A percentile compares a stretch with the other conserved stretches of the same genome.
phyloP scores from a whole-genome alignment of 1,284 basidiomycete species.

The Puccinia coronata region DNA sequence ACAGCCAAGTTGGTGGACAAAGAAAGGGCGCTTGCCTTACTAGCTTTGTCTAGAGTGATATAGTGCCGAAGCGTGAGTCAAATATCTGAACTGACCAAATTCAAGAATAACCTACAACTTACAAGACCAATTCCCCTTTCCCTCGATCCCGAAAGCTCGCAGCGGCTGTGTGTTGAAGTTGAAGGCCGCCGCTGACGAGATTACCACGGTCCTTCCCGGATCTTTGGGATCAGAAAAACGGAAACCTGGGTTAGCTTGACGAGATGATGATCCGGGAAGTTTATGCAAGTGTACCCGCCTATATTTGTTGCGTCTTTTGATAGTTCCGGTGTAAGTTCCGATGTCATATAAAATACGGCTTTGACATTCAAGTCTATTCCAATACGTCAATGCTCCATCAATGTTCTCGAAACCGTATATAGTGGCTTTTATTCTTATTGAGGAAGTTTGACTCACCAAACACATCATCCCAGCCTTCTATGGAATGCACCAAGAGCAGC shows the following conservation, averaged over 20 bases:
- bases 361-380: constrained; percentile 43
- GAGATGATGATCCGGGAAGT: neutral
- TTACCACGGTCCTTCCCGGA: constrained; percentile 57
- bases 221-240: constrained; percentile 37
- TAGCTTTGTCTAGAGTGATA: constrained; percentile 54
- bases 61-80: neutral
- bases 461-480: constrained; percentile 46
- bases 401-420: neutral
- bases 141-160: constrained; percentile 54
- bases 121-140: constrained; percentile 57
- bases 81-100: neutral
- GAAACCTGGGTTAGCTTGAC: neutral
- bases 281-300: neutral
- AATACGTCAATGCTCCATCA: neutral
- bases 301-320: constrained; percentile 45
- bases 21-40: constrained; percentile 58
- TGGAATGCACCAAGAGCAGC: neutral
- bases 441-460: constrained; percentile 38
- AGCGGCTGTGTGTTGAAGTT: constrained; percentile 53
- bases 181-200: constrained; percentile 57
- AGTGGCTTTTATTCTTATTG: neutral
- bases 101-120: constrained; percentile 48
- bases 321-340: constrained; percentile 36
- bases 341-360: constrained; percentile 48
- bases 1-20: too few relatives aligned